phyloP scores from a whole-genome alignment of 1,139 yeast genomes.

The Maudiozyma humilis region DNA sequence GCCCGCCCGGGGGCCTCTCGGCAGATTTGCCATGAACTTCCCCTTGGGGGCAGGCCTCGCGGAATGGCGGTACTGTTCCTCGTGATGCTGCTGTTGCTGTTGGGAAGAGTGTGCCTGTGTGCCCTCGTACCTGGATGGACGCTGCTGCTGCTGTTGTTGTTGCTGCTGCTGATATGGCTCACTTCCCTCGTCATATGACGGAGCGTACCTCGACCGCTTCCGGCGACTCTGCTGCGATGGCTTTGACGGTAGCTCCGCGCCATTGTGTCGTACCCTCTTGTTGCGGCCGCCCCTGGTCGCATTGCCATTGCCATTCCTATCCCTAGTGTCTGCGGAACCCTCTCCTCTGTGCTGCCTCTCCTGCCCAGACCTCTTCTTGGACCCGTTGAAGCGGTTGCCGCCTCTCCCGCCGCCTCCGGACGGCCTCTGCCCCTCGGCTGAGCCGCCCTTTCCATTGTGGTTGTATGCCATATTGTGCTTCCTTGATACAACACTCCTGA shows the following conservation, averaged over 20 bases:
- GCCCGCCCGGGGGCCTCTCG: conserved; percentile 14
- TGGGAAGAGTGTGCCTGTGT: neutral
- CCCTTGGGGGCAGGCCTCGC: neutral
- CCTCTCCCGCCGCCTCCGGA: neutral
- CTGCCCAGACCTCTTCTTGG: conserved; percentile 1
- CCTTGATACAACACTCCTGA: neutral
- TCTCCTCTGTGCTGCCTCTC: neutral
- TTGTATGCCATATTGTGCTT: neutral
- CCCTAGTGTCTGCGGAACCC: neutral
- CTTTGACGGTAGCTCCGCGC: neutral
- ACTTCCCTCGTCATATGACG: neutral
- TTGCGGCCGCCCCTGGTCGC: no score
- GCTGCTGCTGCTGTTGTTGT: neutral
- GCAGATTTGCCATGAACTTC: conserved; percentile 12
- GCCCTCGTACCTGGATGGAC: conserved; percentile 6
- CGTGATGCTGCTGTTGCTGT: neutral
- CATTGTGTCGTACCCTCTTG: conserved; percentile 8
- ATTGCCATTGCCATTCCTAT: no score
- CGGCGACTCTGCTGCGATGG: neutral
- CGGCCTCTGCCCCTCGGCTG: neutral
- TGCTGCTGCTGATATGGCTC: neutral
- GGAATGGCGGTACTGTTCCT: neutral
- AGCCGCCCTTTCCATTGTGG: neutral
- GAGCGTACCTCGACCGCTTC: neutral
- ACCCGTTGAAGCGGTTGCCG: neutral